Evolutionary conservation across 169 alveolate genomes (phyloP), one percentile per base, ranked within the genome.

Genomic region (Blepharisma undulans): DNA sequence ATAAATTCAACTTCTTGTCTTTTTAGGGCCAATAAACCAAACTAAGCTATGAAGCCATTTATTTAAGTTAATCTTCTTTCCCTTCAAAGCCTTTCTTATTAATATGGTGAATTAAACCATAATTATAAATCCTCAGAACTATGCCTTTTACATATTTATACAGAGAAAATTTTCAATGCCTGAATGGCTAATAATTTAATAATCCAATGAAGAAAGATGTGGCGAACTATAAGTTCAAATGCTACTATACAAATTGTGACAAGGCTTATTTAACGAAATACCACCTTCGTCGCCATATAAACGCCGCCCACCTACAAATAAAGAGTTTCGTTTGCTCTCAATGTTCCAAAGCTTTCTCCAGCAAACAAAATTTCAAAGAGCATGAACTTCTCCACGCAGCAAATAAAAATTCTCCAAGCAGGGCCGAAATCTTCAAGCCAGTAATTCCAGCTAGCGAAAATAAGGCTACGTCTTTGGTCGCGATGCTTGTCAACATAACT

Each of bases 341-440:
- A n/a, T 95, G 97, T 80, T 72, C 66, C 79, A 93, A 93, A 78
- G 77, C 66, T 59, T 92, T 93, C 66, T 85, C 93, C 12, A 91
- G 91, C 19, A 88, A 90, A n/a, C 93, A 93, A 77, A 92, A 93
- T 92, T 72, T 93, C 36, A 93, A 92, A 33, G 96, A 93, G 61
- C 97, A 95, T 92, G 77, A 82, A 34, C 88, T 91, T 92, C 92
- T 94, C 74, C 97, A 95, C 82, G 92, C 94, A 66, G 94, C 93
- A 1, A 94, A 93, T 80, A 92, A 89, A 80, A 48, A 48, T 48
- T 48, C 66, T 48, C 66, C 66, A 48, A 48, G 66, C 66, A 48
- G 66, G 66, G 14, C 66, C 66, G 66, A 48, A 10, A 48, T 48
- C 1, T 18, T 48, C 66, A 48, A 48, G 66, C 66, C 66, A 10